Conservation (phyloP, 352 stramenopile genomes). For the Pythium utonaiense region DNA sequence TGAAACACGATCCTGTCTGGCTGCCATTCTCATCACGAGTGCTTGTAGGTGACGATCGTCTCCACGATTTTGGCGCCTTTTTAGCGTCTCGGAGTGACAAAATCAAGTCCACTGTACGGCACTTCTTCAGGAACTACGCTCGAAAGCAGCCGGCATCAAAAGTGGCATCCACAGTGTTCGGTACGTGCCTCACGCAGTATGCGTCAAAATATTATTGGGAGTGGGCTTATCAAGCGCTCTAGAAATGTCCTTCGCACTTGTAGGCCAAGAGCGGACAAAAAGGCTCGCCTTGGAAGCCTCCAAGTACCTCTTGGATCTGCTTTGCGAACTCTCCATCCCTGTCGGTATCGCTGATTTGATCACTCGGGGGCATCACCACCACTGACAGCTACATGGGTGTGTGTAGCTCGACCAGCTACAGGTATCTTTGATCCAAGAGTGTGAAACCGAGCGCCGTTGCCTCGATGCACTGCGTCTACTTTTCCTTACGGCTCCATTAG, state of each 20-base stretch:
- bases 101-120: background rate
- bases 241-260: constrained; percentile 24
- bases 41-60: constrained; percentile 14
- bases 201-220: background rate
- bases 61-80: constrained; percentile 14
- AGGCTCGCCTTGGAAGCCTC: background rate
- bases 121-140: constrained; percentile 18
- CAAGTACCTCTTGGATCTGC: constrained; percentile 1
- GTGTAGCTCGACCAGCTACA: constrained; percentile 14
- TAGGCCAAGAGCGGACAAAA: background rate
- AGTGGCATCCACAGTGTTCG: constrained; percentile 12
- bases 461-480: constrained; percentile 17
- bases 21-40: background rate
- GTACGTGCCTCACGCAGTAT: background rate
- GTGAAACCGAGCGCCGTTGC: constrained; percentile 5
- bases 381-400: background rate
- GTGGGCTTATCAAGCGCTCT: background rate
- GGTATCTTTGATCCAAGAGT: constrained; percentile 7
- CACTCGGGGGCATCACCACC: too few relatives aligned
- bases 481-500: background rate
- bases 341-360: too few relatives aligned
- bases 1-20: background rate
- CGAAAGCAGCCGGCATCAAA: constrained; percentile 1
- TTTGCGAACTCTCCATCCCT: background rate
- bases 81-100: background rate